phyloP scores from a whole-genome alignment of 768 basidiomycete species.

The Xerocomellus dryophilus region DNA sequence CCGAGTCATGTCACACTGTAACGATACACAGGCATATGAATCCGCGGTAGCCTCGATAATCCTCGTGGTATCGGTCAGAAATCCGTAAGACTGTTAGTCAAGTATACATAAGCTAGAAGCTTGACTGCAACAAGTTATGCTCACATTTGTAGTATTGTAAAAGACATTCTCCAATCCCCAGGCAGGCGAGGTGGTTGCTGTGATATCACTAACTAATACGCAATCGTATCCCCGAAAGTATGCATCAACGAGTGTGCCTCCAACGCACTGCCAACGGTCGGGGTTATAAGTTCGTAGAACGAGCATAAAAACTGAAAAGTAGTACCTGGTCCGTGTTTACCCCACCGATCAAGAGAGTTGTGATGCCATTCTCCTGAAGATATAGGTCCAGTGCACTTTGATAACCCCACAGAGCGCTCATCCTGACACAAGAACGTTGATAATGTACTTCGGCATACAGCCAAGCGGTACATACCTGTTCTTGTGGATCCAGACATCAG shows the following conservation, averaged over 20 bases:
- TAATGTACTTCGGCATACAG: background rate
- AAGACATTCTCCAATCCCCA: slow-evolving; percentile 56
- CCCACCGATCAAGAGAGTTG: slow-evolving; percentile 58
- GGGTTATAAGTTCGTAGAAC: background rate
- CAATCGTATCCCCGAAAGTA: slow-evolving; percentile 66
- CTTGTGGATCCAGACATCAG: slow-evolving; percentile 72
- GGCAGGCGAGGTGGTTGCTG: slow-evolving; percentile 60
- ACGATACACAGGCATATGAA: no score
- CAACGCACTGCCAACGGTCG: slow-evolving; percentile 47
- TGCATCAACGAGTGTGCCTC: slow-evolving; percentile 60
- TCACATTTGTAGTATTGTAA: slow-evolving; percentile 54
- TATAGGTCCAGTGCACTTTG: slow-evolving; percentile 62
- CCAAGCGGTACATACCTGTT: slow-evolving; percentile 43
- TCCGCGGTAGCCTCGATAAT: no score
- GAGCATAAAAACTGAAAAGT: background rate
- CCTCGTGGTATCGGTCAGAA: no score
- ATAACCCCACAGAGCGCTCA: slow-evolving; percentile 65
- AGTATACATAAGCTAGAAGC: background rate
- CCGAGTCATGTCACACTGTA: no score
- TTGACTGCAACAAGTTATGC: slow-evolving; percentile 16
- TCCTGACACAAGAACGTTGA: slow-evolving; percentile 34
- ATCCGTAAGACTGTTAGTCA: slow-evolving; percentile 47
- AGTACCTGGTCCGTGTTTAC: slow-evolving; percentile 66
- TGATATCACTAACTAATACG: slow-evolving; percentile 53
- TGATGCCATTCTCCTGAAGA: slow-evolving; percentile 60